These are phyloP conservation scores for Solanum sparsipilum DNA, from an alignment of 257 asterid genomes.

Conservation along the genomic window DNA sequence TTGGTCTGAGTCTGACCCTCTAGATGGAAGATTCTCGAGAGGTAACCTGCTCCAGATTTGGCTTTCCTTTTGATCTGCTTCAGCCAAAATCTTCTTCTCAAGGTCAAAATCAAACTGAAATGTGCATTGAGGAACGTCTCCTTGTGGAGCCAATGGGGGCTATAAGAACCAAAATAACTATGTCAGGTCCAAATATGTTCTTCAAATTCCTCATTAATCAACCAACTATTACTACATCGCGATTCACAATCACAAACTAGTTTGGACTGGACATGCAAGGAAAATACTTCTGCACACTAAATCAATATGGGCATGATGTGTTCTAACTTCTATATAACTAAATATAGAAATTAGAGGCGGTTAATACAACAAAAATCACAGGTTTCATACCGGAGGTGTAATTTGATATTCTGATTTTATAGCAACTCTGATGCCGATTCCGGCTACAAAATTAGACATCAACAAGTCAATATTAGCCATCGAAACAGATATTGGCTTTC, in stretches of 20 bases:
- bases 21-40: conserved; percentile 44
- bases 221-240: not conserved
- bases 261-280: not conserved
- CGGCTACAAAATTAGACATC: conserved; percentile 15
- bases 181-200: not conserved
- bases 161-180: conserved; percentile 11
- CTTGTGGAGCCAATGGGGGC: conserved; percentile 66
- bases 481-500: not conserved
- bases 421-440: conserved; percentile 30
- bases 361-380: not conserved
- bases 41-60: conserved; percentile 79
- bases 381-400: conserved; percentile 25
- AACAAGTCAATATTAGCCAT: not conserved
- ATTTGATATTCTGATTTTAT: conserved; percentile 31
- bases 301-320: not conserved
- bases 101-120: conserved; percentile 79
- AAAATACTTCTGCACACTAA: not conserved
- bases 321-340: too few relatives aligned
- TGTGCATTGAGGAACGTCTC: conserved; percentile 76
- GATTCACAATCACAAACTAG: not conserved
- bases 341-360: not conserved
- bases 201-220: not conserved
- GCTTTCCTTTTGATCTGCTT: conserved; percentile 57
- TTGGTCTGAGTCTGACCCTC: conserved; percentile 34
- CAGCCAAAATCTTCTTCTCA: conserved; percentile 76